Evolutionary conservation across 306 rosid species (phyloP), one percentile per base, ranked within the genome.

Genomic region (Medicago ruthenica): DNA sequence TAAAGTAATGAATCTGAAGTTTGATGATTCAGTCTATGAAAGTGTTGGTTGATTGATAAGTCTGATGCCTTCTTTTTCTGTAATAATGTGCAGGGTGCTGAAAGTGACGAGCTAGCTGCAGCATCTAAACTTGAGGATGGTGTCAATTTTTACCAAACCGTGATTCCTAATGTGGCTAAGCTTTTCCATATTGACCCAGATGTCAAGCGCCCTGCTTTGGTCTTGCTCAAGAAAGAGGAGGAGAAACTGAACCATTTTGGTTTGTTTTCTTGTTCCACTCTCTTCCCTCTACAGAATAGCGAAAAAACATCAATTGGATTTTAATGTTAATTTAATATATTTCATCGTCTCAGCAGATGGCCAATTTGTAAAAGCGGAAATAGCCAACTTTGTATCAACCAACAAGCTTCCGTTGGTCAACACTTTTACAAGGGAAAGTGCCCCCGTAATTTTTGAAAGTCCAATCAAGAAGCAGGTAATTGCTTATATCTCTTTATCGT

Each of bases 331-430:
- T 48, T 76, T 79, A 21, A 53, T 60, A 64, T 66, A 70, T 24
- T 66, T 75, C 61, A 44, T 77, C 75, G 31, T 27, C 31, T 27
- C 31, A 82, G 75, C 91, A 96, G 99, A 86, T 82, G 92, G 97
- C 18, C 70, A 87, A 77, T 96, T 96, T 82, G 86, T 71, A 2
- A 90, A 88, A 86, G 81, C 98, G 68, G 79, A 89, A 71, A 88
- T 96, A 84, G 87, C 87, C 0, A 87, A 87, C 21, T 96, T 90
- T 86, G 99, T 96, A 36, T 82, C 86, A 76, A 85, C 97, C 78
- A 96, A 90, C 86, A 96, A 96, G 89, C 99, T 96, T 84, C 97
- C 99, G 15, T 71, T 92, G 82, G 97, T 95, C 70, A 86, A 88
- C 47, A 83, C 70, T 47, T 89, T 92, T 79, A 87, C 97, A 2